Evolutionary conservation across 371 early-diverging fungal species (phyloP).

Genomic region (Mortierella sp.): DNA sequence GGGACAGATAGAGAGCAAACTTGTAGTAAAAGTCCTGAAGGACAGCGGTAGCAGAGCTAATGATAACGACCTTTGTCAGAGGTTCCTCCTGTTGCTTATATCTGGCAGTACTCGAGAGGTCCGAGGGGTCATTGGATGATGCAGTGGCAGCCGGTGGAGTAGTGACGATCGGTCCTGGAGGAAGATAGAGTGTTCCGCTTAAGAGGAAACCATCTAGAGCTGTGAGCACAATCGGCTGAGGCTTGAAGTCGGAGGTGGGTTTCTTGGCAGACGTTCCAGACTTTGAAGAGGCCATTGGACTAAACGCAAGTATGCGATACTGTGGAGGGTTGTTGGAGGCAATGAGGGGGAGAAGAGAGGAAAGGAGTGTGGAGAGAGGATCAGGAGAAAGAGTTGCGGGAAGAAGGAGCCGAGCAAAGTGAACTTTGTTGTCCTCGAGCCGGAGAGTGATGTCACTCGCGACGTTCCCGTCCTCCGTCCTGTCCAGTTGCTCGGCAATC

Average conservation of each 20-base stretch:
- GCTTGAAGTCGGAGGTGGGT: constrained; percentile 11
- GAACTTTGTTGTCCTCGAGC: constrained; percentile 8
- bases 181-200: constrained; percentile 40
- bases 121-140: constrained; percentile 8
- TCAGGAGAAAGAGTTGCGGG: no score
- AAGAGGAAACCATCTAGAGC: constrained; percentile 51
- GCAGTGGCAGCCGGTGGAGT: constrained; percentile 4
- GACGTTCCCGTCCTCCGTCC: no score
- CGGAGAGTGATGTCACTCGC: constrained; percentile 1
- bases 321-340: no score
- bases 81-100: constrained; percentile 16
- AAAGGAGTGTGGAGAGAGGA: not conserved
- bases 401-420: not conserved
- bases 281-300: constrained; percentile 1
- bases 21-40: constrained; percentile 52
- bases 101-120: constrained; percentile 22
- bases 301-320: constrained; percentile 6
- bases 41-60: constrained; percentile 50
- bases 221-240: constrained; percentile 46
- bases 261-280: constrained; percentile 17
- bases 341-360: not conserved
- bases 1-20: constrained; percentile 46
- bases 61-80: constrained; percentile 42
- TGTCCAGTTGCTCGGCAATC: no score
- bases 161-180: constrained; percentile 40